A percentile compares a stretch with the other conserved stretches of the same genome.
Evolutionary conservation across 148 eudicot species (phyloP).

Genomic region (Arbutus unedo): DNA sequence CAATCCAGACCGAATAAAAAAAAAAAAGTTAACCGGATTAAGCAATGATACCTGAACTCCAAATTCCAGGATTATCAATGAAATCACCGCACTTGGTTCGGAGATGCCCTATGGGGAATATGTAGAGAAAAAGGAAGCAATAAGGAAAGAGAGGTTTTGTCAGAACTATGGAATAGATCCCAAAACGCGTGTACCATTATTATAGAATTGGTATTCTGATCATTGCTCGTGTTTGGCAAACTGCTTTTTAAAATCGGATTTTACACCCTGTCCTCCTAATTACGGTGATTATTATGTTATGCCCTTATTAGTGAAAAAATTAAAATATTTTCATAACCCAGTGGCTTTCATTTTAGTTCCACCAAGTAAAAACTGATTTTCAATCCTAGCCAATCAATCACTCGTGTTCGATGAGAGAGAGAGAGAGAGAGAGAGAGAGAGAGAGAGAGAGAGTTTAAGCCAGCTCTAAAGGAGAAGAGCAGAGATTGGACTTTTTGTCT

Average conservation of each 20-base stretch:
- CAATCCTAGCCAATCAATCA: slow-evolving; percentile 8
- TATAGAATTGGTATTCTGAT: background rate
- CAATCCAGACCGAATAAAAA: too few relatives aligned
- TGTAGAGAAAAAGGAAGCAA: background rate
- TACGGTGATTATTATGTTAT: too few relatives aligned
- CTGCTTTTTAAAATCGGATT: background rate
- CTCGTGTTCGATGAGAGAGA: background rate
- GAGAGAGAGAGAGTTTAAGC: background rate
- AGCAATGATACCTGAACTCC: too few relatives aligned
- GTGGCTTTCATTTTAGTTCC: slow-evolving; percentile 9
- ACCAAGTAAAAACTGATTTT: slow-evolving; percentile 17
- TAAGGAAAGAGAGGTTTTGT: background rate
- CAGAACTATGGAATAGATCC: background rate
- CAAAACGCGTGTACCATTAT: slow-evolving; percentile 5
- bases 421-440: background rate
- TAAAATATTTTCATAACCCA: too few relatives aligned
- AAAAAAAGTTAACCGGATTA: too few relatives aligned
- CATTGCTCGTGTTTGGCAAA: background rate
- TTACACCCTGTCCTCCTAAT: background rate
- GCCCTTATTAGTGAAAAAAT: too few relatives aligned
- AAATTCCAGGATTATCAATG: too few relatives aligned
- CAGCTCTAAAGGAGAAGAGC: slow-evolving; percentile 19
- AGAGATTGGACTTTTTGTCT: slow-evolving; percentile 18
- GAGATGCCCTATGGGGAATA: background rate
- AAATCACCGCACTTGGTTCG: too few relatives aligned